Percentiles rank a stretch among this genome's conserved stretches.
These are phyloP conservation scores for Cornus suecica DNA, from an alignment of 148 eudicot genomes.

Conservation along the genomic window DNA sequence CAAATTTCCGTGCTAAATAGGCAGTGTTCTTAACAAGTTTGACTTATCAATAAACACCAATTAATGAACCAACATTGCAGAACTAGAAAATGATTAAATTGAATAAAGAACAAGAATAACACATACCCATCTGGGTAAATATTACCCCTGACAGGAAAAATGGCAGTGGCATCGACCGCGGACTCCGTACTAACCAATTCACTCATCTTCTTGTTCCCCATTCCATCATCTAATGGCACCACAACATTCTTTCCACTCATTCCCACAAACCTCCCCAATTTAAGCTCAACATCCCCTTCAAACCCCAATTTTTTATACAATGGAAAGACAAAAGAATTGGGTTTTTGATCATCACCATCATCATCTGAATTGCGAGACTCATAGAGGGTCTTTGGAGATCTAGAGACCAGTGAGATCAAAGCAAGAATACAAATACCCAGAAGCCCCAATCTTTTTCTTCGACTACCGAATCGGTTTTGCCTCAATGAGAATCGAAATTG, in stretches of 20 bases:
- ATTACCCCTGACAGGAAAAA: slow-evolving; percentile 43
- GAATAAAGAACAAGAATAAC: slow-evolving; percentile 2
- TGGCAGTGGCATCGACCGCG: slow-evolving; percentile 16
- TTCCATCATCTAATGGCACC: slow-evolving; percentile 14
- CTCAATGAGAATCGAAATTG: slow-evolving; percentile 13
- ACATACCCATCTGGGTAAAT: slow-evolving; percentile 49
- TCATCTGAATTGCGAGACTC: slow-evolving; percentile 25
- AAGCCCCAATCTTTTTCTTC: slow-evolving; percentile 22
- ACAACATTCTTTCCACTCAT: slow-evolving; percentile 1
- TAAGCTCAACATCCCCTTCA: slow-evolving; percentile 30
- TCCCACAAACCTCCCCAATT: slow-evolving; percentile 40
- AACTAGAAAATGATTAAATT: neutral
- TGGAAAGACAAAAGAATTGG: slow-evolving; percentile 30
- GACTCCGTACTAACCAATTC: slow-evolving; percentile 16
- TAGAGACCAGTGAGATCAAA: slow-evolving; percentile 20
- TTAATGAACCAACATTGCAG: neutral
- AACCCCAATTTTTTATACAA: slow-evolving; percentile 33
- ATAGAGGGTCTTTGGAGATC: slow-evolving; percentile 14
- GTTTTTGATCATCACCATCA: slow-evolving; percentile 13
- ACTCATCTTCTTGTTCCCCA: slow-evolving; percentile 1
- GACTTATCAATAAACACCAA: neutral
- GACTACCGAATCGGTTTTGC: slow-evolving; percentile 11
- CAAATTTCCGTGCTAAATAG: neutral
- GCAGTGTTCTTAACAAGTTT: neutral
- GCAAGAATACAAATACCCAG: slow-evolving; percentile 33